Evolutionary conservation across 2,329 filamentous ascomycete genomes (phyloP).

Genomic region (Ascochyta lentis): DNA sequence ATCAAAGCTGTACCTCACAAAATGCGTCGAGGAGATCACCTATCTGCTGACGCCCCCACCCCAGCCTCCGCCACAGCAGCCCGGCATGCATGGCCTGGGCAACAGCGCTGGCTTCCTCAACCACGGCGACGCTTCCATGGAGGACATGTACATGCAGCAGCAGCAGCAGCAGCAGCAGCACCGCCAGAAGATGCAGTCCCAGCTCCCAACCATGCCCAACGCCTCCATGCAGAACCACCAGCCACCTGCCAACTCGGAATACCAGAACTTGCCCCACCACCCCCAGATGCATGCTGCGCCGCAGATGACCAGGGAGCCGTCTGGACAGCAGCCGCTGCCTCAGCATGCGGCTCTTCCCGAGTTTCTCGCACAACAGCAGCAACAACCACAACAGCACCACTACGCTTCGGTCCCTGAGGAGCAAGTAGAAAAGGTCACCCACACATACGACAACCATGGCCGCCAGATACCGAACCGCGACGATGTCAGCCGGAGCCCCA

Average conservation of each 20-base stretch:
- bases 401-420: constrained; percentile 59
- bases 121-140: constrained; percentile 62
- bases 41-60: constrained; percentile 71
- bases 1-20: constrained; percentile 67
- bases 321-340: constrained; percentile 49
- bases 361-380: constrained; percentile 48
- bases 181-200: constrained; percentile 59
- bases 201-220: constrained; percentile 45
- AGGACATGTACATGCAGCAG: constrained; percentile 63
- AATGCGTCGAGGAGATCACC: constrained; percentile 71
- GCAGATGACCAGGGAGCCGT: constrained; percentile 54
- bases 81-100: constrained; percentile 44
- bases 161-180: constrained; percentile 54
- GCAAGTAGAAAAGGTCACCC: constrained; percentile 63
- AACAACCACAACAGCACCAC: constrained; percentile 41
- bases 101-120: constrained; percentile 53
- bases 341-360: constrained; percentile 44
- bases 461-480: constrained; percentile 57
- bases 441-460: constrained; percentile 65
- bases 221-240: constrained; percentile 67
- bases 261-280: constrained; percentile 48
- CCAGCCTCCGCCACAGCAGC: constrained; percentile 64
- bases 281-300: constrained; percentile 50
- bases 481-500: constrained; percentile 41
- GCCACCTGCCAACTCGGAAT: constrained; percentile 52